Conservation (phyloP, 2,329 filamentous ascomycete genomes). For the Sordariomycetes sp. region DNA sequence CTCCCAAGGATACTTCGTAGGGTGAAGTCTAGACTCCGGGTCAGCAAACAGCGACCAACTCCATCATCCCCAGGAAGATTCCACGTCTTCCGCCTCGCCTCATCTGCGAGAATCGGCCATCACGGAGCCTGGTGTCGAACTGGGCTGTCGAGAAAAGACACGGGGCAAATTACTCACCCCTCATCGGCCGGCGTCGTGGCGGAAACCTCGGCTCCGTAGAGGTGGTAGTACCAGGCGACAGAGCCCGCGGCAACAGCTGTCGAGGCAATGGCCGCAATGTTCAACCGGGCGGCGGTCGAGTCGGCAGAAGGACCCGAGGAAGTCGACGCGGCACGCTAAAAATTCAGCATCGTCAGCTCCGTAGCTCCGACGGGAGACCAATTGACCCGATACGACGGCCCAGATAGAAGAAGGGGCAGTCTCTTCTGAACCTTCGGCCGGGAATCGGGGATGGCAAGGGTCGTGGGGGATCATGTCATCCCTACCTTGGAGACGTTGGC, state of each 20-base stretch:
- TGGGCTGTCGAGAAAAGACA: neutral
- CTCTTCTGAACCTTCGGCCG: slow-evolving; percentile 2
- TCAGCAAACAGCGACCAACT: neutral
- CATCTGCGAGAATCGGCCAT: neutral
- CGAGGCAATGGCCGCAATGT: slow-evolving; percentile 76
- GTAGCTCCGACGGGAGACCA: neutral
- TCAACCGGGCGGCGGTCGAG: slow-evolving; percentile 64
- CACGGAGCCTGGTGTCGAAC: neutral
- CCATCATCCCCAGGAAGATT: slow-evolving; percentile 7
- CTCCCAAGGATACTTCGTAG: slow-evolving; percentile 91
- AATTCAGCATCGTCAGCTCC: slow-evolving; percentile 8
- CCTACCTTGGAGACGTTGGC: slow-evolving; percentile 63
- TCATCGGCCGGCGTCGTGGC: slow-evolving; percentile 93
- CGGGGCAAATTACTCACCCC: slow-evolving; percentile 60
- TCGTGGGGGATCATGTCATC: slow-evolving; percentile 6
- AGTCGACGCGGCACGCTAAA: slow-evolving; percentile 58
- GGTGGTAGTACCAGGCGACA: slow-evolving; percentile 93
- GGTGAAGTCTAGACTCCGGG: slow-evolving; percentile 59
- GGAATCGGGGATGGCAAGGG: slow-evolving; percentile 1
- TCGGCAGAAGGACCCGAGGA: slow-evolving; percentile 57
- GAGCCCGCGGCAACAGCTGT: slow-evolving; percentile 81
- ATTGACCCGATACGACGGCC: slow-evolving; percentile 1
- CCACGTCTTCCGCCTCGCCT: slow-evolving; percentile 7
- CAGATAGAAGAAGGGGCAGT: neutral
- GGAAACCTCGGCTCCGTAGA: slow-evolving; percentile 79